These are phyloP conservation scores for Linaria vulgaris DNA, from an alignment of 257 asterid genomes.

Conservation along the genomic window DNA sequence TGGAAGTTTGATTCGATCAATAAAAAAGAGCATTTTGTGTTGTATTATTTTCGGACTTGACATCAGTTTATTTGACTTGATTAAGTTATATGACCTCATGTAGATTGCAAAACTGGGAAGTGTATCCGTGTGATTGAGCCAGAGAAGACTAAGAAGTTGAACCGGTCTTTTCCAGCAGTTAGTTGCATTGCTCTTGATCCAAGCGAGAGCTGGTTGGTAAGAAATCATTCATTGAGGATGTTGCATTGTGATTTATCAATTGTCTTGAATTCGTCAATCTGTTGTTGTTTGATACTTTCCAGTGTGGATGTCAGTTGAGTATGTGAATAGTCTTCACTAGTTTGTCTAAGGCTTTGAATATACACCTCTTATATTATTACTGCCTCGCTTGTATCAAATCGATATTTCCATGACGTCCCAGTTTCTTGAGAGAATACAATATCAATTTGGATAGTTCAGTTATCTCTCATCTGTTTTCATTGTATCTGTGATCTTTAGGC, in stretches of 20 bases:
- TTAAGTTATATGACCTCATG: constrained; percentile 23
- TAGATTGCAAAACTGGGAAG: constrained; percentile 94
- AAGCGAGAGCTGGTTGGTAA: constrained; percentile 99
- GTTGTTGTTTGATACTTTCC: background rate
- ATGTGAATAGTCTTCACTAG: constrained; percentile 7
- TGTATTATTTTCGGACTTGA: constrained; percentile 9
- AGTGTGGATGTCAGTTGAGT: constrained; percentile 13
- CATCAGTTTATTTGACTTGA: constrained; percentile 26
- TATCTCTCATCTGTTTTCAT: constrained; percentile 5
- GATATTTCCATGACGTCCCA: background rate
- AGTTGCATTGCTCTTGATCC: constrained; percentile 90
- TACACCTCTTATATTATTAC: background rate
- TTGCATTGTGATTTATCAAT: background rate
- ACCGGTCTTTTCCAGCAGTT: constrained; percentile 49
- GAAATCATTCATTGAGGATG: constrained; percentile 28
- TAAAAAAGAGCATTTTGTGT: background rate
- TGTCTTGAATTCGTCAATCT: background rate
- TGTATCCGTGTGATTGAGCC: constrained; percentile 67
- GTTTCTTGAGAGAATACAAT: background rate
- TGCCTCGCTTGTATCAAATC: background rate
- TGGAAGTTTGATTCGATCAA: background rate
- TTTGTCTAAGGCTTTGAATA: background rate
- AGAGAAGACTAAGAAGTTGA: constrained; percentile 43
- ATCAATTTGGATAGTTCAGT: constrained; percentile 7
- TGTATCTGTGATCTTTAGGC: background rate